Evolutionary conservation across 805 yeast genomes (phyloP).

Genomic region (Wickerhamomyces strasburgensis): DNA sequence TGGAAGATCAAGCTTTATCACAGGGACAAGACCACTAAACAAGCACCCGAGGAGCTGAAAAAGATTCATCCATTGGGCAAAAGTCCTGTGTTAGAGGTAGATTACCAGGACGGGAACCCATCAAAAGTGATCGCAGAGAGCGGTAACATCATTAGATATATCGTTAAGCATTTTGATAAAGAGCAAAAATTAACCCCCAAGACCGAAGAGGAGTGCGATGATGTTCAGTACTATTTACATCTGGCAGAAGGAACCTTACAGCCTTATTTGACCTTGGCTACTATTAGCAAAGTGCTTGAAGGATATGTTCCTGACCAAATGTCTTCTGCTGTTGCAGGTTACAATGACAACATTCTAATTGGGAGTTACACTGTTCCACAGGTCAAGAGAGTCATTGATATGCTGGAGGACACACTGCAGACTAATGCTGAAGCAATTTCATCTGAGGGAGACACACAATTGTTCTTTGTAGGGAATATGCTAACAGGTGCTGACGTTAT

Average conservation of each 20-base stretch:
- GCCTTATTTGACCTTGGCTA: slow-evolving; percentile 35
- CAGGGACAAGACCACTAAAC: slow-evolving; percentile 39
- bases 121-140: slow-evolving; percentile 46
- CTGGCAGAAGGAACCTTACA: slow-evolving; percentile 62
- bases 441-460: neutral
- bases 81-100: slow-evolving; percentile 52
- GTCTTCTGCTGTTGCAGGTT: neutral
- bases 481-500: slow-evolving; percentile 53
- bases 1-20: slow-evolving; percentile 50
- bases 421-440: neutral
- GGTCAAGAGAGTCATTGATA: neutral
- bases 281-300: neutral
- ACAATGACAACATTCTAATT: neutral
- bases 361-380: neutral
- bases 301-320: neutral
- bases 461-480: slow-evolving; percentile 43
- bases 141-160: slow-evolving; percentile 51
- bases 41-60: slow-evolving; percentile 46
- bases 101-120: slow-evolving; percentile 27
- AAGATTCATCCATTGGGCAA: slow-evolving; percentile 60
- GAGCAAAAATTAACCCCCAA: slow-evolving; percentile 33
- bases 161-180: slow-evolving; percentile 46
- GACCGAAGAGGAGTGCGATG: slow-evolving; percentile 35
- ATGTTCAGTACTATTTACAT: slow-evolving; percentile 48
- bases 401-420: neutral